Base-by-base conservation (phyloP, 305 asterid species). In the Petunia hybrid region DNA sequence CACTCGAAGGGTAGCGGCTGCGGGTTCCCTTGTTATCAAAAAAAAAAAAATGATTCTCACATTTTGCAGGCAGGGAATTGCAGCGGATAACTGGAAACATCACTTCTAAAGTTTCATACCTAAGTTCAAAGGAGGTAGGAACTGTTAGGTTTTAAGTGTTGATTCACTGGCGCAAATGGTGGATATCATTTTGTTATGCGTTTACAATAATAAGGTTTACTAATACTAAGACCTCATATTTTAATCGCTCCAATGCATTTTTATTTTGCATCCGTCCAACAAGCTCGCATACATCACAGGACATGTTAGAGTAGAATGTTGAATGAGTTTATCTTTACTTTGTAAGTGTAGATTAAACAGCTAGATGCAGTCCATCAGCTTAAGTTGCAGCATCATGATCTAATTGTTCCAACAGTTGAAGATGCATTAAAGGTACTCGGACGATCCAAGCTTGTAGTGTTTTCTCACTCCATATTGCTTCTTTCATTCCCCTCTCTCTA, bases 61-160 rank as follows among this genome's bases (percentile, higher is more conserved):
- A 84, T 87, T 87, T 85, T 87, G 70, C 96, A 95, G 97, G 89
- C 97, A 94, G 98, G 98, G 98, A 95, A 67, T 91, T 95, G 91
- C 99, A 95, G 91, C 91, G 79, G 80, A 78, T 93, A 81, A 87
- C 95, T 87, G 97, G 97, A 79, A 92, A 92, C 84, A 81, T 69
- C 80, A 86, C 97, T 48, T 87, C 94, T 81, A 94, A 86, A 87
- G 97, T 90, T 84, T 98, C 98, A 73, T 76, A 89, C 84, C 81
- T 89, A 77, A 94, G 90, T 89, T 83, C 46, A 86, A 90, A 91
- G 85, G 97, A 95, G 99, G 99, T 94, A 87, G 77, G 88, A 62
- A 59, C 56, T 71, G 40, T 45, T 46, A 71, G 35, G 22, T 65
- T 62, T 10, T 53, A 14, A 46, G 14, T 84, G 51, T 67, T 42